Conservation (phyloP, 495 filamentous ascomycete species). For the Collariella sp. region DNA sequence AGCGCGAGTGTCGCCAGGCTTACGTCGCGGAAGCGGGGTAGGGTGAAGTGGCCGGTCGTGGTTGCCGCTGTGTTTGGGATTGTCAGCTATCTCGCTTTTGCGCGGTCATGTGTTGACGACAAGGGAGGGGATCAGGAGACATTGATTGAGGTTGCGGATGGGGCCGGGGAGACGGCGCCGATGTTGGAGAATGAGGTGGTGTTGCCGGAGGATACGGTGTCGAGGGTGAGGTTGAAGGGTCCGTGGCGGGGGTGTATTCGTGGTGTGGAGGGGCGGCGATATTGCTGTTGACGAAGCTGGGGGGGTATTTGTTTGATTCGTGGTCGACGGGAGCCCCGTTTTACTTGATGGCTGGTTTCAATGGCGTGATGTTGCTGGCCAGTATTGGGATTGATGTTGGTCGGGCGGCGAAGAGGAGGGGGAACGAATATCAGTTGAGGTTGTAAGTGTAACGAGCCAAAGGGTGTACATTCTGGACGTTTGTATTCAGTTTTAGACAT, state of each 20-base stretch:
- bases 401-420: neutral
- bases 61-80: conserved; percentile 62
- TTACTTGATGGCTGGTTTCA: conserved; percentile 85
- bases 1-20: too few relatives aligned
- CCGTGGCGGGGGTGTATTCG: conserved; percentile 88
- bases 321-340: conserved; percentile 69
- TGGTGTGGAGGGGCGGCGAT: conserved; percentile 89
- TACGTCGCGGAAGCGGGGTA: too few relatives aligned
- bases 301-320: conserved; percentile 75
- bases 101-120: conserved; percentile 37
- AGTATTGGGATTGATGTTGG: conserved; percentile 40
- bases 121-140: conserved; percentile 22
- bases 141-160: conserved; percentile 18
- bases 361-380: conserved; percentile 57
- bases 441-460: too few relatives aligned
- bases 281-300: conserved; percentile 80
- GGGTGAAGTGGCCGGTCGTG: conserved; percentile 65
- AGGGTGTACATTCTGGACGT: too few relatives aligned
- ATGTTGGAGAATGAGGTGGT: conserved; percentile 20
- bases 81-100: conserved; percentile 66
- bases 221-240: conserved; percentile 68
- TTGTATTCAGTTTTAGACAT: too few relatives aligned
- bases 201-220: conserved; percentile 23
- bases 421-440: too few relatives aligned
- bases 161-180: conserved; percentile 22